phyloP scores from a whole-genome alignment of 805 yeast species.

The Lipomyces kockii region DNA sequence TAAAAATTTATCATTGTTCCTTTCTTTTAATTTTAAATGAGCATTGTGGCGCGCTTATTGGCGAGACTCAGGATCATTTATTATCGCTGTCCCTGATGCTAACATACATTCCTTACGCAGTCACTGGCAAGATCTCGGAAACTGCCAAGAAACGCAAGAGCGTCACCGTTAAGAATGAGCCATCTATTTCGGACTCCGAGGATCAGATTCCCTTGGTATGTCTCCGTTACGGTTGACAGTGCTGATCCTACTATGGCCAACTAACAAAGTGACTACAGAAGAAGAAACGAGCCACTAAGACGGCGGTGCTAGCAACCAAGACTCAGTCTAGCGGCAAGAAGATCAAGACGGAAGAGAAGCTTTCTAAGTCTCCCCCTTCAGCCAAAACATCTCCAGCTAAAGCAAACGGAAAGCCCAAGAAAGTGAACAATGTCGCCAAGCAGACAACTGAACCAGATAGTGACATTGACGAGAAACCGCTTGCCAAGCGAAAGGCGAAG shows the following conservation, averaged over 20 bases:
- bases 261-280: background rate
- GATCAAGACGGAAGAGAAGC: background rate
- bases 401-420: background rate
- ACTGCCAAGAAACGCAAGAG: slow-evolving; percentile 9
- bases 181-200: background rate
- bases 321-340: slow-evolving; percentile 8
- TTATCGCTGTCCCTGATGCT: background rate
- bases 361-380: background rate
- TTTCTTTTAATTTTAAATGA: background rate
- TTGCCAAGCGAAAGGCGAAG: slow-evolving; percentile 6
- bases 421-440: background rate
- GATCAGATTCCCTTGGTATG: slow-evolving; percentile 23
- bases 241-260: background rate
- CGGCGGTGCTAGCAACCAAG: background rate
- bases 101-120: background rate
- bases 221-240: background rate
- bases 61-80: background rate
- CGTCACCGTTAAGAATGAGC: slow-evolving; percentile 5
- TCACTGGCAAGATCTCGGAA: background rate
- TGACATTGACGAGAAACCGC: slow-evolving; percentile 3
- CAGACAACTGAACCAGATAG: background rate
- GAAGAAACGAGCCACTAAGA: slow-evolving; percentile 3
- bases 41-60: background rate
- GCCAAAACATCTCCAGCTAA: background rate
- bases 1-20: background rate